Evolutionary conservation across 2,329 filamentous ascomycete species (phyloP).

Genomic region (Huntiella moniliformis): DNA sequence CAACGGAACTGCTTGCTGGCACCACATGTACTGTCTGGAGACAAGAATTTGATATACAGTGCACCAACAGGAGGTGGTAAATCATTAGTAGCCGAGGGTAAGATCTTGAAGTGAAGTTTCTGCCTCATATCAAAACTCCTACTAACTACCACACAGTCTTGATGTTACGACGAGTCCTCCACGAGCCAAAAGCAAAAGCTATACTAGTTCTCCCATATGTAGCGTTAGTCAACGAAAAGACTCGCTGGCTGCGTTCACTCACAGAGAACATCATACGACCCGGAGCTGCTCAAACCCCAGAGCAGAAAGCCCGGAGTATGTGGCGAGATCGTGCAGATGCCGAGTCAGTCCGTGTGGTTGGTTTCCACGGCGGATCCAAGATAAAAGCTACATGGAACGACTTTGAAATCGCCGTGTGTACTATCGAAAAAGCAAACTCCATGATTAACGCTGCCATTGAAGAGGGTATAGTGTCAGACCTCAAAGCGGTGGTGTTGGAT

Average conservation of each 20-base stretch:
- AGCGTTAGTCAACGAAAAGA: slow-evolving; percentile 62
- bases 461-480: slow-evolving; percentile 43
- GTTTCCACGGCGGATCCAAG: slow-evolving; percentile 58
- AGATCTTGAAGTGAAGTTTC: slow-evolving; percentile 12
- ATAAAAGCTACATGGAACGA: slow-evolving; percentile 49
- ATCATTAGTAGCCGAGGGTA: slow-evolving; percentile 48
- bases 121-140: too few relatives aligned
- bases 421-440: slow-evolving; percentile 65
- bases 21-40: slow-evolving; percentile 44
- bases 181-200: slow-evolving; percentile 44
- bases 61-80: slow-evolving; percentile 65
- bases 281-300: slow-evolving; percentile 17
- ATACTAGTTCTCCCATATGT: slow-evolving; percentile 60
- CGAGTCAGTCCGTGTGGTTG: slow-evolving; percentile 44
- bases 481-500: slow-evolving; percentile 52
- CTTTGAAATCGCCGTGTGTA: slow-evolving; percentile 62
- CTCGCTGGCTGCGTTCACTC: slow-evolving; percentile 51
- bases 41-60: slow-evolving; percentile 57
- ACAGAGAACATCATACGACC: slow-evolving; percentile 38
- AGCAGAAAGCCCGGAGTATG: slow-evolving; percentile 21
- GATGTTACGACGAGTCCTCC: slow-evolving; percentile 53
- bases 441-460: slow-evolving; percentile 57
- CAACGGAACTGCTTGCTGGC: slow-evolving; percentile 56
- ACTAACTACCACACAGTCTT: slow-evolving; percentile 27
- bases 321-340: slow-evolving; percentile 38